Base-by-base conservation (phyloP, 2,329 filamentous ascomycete genomes). In the Monosporascus cannonballus region DNA sequence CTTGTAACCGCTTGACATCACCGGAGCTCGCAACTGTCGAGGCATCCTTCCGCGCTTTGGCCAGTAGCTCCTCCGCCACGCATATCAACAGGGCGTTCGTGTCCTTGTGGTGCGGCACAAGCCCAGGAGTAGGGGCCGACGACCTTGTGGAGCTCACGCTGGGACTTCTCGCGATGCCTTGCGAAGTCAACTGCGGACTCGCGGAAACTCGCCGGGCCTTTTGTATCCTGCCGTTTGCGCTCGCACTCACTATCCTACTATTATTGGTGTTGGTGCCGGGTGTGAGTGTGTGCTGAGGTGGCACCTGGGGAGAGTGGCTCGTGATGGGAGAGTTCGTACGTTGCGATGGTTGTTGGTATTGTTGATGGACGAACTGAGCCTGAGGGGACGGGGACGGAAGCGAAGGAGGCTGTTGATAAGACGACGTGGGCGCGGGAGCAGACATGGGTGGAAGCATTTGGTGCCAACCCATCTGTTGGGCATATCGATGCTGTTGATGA, bases 51-150 rank as follows among this genome's bases (percentile, higher is more conserved):
- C 85, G 81, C 17, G 89, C 89, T 50, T 83, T 84, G 25, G 73
- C 72, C 50, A 92, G 82, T 61, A 88, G 90, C 59, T 93, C 87
- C 61, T 93, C 87, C 2, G 87, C 87, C 15, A 90, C 76, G n/a
- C 80, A 80, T 7, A 90, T 74, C 53, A 92, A 74, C 8, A 91
- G 71, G 2, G 84, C 73, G 3, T 80, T 72, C 1, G 76, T 78
- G 52, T 83, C 80, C 8, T 75, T 66, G 49, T 65, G 62, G 49
- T 67, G 72, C 22, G 78, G 74, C 54, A 80, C 68, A 15, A 75
- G 68, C 15, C 64, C 73, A 48, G 52, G 67, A 27, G 58, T 61
- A 6, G 59, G 61, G 27, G 65, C 62, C 20, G 65, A 66, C 17
- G 67, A 69, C 54, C 64, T 63, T 20, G 60, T 62, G 20, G 66